A percentile compares a stretch with the other conserved stretches of the same genome.
Conservation (phyloP, 139 green algal genomes). For the Chlamydomonas incerta region DNA sequence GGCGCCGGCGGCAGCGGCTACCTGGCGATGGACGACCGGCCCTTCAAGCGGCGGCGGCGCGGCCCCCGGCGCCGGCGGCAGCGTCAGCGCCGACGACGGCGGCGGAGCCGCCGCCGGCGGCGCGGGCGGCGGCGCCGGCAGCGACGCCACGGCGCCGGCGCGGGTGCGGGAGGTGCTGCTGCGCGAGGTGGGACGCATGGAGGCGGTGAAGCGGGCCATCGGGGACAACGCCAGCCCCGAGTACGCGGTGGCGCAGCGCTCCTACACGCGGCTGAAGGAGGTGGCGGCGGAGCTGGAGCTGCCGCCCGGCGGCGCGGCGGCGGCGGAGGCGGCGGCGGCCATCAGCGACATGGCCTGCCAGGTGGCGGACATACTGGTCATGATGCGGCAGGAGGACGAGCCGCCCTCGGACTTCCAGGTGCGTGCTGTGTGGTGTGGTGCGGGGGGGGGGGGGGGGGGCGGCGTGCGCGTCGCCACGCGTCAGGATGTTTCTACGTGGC, state of each 20-base stretch:
- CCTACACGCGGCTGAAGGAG: constrained; percentile 65
- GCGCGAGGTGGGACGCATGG: constrained; percentile 65
- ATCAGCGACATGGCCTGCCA: constrained; percentile 76
- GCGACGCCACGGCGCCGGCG: constrained; percentile 9
- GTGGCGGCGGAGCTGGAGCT: constrained; percentile 63
- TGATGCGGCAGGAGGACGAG: constrained; percentile 80
- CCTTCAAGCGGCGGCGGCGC: constrained; percentile 35
- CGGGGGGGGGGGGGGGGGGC: too few relatives aligned
- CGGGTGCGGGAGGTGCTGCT: constrained; percentile 50
- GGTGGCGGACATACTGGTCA: constrained; percentile 85
- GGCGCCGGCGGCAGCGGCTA: background rate
- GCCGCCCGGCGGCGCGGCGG: constrained; percentile 26
- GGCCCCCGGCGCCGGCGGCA: background rate
- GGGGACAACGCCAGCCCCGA: constrained; percentile 67
- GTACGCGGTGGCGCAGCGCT: constrained; percentile 70
- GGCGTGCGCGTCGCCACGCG: too few relatives aligned
- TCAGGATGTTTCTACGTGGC: too few relatives aligned
- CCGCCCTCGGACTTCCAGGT: constrained; percentile 80
- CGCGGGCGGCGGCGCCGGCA: background rate
- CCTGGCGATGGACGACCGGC: background rate
- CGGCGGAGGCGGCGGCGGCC: background rate
- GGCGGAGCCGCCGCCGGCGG: background rate
- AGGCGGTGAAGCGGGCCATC: constrained; percentile 71
- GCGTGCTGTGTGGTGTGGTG: too few relatives aligned
- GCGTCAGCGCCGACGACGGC: background rate